Base-by-base conservation (phyloP, 768 basidiomycete species). In the Paxillus rubicundulus region DNA sequence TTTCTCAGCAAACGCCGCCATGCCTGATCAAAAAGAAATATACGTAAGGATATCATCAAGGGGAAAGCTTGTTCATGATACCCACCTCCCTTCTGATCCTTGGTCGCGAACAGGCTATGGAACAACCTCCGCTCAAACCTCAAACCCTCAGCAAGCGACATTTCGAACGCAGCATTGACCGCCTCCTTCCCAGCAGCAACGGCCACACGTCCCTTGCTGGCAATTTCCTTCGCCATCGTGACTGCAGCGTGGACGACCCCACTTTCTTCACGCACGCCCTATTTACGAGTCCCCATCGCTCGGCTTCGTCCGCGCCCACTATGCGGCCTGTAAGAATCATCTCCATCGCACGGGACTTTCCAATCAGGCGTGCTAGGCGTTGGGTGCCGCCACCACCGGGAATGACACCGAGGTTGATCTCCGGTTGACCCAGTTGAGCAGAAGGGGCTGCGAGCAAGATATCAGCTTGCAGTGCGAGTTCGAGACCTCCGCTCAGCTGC, bases 341-440 rank as follows among this genome's bases (percentile, higher is more conserved):
- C 66, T 98, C 96, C 96, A 98, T 98, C 14, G 94, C 81, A 56
- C 90, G 83, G 8, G 92, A 91, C 72, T 96, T 98, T 39, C 96
- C 96, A 58, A 98, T 81, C 9, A 87, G 78, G 56, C 77, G 83
- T 13, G 89, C 82, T 48, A 98, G 83, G 39, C 95, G 87, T 65
- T 98, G 95, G 2, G 93, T 92, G 5, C 95, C 95, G 30, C 95
- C 96, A 9, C 88, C 92, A 3, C 95, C 95, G 14, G 95, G 93
- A 65, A 98, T 97, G 55, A 92, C 86, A 48, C 94, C 96, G 28
- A 98, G 79, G 65, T 90, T 94, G 70, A 99, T 93, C 69, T 98
- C 96, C n/a, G 96, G 96, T 67, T 97, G 96, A n/a, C 93, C 93
- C 60, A 99, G 97, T 61, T 85, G 84, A 16, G 96, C 96, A 9